A percentile compares a stretch with the other conserved stretches of the same genome.
Conservation (phyloP, 2,329 filamentous ascomycete species). For the Colletotrichum sp. region DNA sequence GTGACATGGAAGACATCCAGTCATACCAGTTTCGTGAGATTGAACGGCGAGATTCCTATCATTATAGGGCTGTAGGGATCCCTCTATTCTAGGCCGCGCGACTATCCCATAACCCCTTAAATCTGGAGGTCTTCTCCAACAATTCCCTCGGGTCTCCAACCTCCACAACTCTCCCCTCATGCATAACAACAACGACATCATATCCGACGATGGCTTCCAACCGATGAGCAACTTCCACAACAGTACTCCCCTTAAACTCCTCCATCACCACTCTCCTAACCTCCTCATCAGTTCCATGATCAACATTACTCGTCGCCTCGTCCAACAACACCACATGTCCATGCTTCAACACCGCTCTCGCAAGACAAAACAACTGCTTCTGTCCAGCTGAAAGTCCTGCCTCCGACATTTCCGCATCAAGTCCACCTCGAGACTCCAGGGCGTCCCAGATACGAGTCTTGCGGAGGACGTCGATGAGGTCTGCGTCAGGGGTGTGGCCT, state of each 20-base stretch:
- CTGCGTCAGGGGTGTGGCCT: slow-evolving; percentile 34
- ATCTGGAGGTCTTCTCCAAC: slow-evolving; percentile 23
- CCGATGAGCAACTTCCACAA: slow-evolving; percentile 34
- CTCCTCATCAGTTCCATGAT: slow-evolving; percentile 29
- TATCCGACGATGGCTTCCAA: slow-evolving; percentile 30
- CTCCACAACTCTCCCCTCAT: slow-evolving; percentile 29
- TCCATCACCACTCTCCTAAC: slow-evolving; percentile 26
- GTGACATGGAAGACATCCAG: not conserved
- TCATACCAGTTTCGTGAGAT: not conserved
- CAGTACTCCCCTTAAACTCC: slow-evolving; percentile 27
- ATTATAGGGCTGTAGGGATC: not conserved
- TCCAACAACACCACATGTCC: slow-evolving; percentile 36
- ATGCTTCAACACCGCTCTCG: slow-evolving; percentile 44
- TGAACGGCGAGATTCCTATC: not conserved
- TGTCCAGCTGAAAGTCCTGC: slow-evolving; percentile 47
- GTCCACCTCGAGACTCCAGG: slow-evolving; percentile 39
- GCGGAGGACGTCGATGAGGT: slow-evolving; percentile 45
- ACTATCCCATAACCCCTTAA: slow-evolving; percentile 27
- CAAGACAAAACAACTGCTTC: slow-evolving; percentile 52
- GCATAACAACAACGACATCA: slow-evolving; percentile 33
- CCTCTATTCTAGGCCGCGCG: not conserved
- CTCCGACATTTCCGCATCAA: slow-evolving; percentile 37
- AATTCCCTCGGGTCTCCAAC: slow-evolving; percentile 28
- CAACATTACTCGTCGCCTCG: slow-evolving; percentile 36
- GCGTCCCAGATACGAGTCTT: slow-evolving; percentile 46